Evolutionary conservation across 1,284 basidiomycete genomes (phyloP).

Genomic region (Lentinula novae-zelandiae): DNA sequence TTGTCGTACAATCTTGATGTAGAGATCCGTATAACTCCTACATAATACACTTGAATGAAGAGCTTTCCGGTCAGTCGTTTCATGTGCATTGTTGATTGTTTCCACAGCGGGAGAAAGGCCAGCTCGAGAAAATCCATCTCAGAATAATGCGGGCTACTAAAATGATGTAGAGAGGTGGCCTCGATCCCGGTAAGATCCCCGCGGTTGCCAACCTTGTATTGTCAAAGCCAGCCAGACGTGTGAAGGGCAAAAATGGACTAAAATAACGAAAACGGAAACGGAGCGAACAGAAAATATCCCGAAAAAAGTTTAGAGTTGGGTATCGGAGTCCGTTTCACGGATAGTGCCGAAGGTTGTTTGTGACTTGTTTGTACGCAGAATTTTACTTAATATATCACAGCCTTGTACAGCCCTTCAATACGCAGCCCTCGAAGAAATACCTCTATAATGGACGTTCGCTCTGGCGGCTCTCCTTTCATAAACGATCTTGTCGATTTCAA

Average conservation of each 20-base stretch:
- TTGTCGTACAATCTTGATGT: slow-evolving; percentile 3
- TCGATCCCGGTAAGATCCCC: no score
- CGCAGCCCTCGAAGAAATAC: slow-evolving; percentile 3
- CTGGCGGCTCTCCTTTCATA: background rate
- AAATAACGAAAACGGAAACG: no score
- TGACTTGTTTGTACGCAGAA: background rate
- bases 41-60: background rate
- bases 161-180: no score
- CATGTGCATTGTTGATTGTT: background rate
- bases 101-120: background rate
- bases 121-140: background rate
- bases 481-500: slow-evolving; percentile 4
- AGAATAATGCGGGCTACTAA: no score
- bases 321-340: background rate
- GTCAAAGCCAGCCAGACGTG: background rate
- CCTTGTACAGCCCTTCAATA: slow-evolving; percentile 1
- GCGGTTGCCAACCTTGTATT: no score
- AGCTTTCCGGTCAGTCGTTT: background rate
- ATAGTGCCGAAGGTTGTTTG: background rate
- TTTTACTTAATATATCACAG: background rate
- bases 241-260: background rate
- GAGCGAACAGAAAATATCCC: background rate
- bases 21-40: background rate
- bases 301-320: background rate
- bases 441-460: slow-evolving; percentile 5